These are phyloP conservation scores for Aspergillus oerlinghausenensis DNA, from an alignment of 2,329 filamentous ascomycete genomes.

Conservation along the genomic window DNA sequence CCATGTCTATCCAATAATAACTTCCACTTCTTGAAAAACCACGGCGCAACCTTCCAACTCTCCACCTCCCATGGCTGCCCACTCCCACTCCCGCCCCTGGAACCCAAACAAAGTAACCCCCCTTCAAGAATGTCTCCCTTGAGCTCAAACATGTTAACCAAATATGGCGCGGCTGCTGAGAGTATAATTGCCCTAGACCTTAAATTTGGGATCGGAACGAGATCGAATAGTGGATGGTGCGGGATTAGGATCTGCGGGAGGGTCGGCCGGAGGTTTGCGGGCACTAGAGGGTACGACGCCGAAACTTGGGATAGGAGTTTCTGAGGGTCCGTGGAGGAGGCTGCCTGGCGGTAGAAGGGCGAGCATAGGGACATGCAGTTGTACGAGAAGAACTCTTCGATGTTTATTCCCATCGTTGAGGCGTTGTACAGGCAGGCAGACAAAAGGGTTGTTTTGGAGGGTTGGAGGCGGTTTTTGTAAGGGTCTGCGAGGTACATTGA, in stretches of 20 bases:
- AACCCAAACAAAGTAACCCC: constrained; percentile 22
- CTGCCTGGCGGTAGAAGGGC: constrained; percentile 28
- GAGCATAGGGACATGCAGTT: constrained; percentile 22
- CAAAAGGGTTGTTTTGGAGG: not conserved
- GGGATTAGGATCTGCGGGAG: constrained; percentile 35
- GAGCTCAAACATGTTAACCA: constrained; percentile 32
- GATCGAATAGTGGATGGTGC: constrained; percentile 35
- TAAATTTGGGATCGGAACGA: constrained; percentile 33
- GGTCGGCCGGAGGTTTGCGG: constrained; percentile 33
- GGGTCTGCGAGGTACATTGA: not conserved
- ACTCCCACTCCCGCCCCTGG: not conserved
- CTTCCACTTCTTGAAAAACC: constrained; percentile 31
- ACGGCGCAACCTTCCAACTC: constrained; percentile 25
- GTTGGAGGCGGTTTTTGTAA: constrained; percentile 3
- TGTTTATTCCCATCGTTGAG: constrained; percentile 2
- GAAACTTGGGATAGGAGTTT: constrained; percentile 19
- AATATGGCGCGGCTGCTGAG: constrained; percentile 23
- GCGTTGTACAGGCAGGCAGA: constrained; percentile 9
- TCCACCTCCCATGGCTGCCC: constrained; percentile 33
- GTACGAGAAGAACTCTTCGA: constrained; percentile 7
- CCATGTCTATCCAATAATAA: not conserved
- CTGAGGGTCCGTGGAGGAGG: constrained; percentile 11
- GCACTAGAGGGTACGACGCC: constrained; percentile 14
- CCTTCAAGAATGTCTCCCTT: constrained; percentile 35
- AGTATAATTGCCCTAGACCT: constrained; percentile 32